Conservation (phyloP, 2,329 filamentous ascomycete species). For the Ophioceras dolichostomum region DNA sequence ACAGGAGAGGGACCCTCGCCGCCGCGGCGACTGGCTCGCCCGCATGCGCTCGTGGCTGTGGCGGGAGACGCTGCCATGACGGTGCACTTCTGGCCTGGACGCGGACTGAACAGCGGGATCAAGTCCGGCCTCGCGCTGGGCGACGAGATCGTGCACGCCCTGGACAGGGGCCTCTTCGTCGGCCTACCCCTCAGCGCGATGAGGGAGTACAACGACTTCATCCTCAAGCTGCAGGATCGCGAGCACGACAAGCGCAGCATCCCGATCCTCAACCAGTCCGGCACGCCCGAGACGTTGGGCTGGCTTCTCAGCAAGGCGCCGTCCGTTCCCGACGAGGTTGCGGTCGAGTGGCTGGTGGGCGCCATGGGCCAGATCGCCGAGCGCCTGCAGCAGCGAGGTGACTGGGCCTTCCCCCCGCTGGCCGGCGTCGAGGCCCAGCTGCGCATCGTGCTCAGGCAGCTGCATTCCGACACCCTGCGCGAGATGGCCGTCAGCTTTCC, state of each 20-base stretch:
- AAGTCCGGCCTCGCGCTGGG: conserved; percentile 21
- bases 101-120: conserved; percentile 22
- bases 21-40: conserved; percentile 13
- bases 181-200: conserved; percentile 17
- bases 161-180: conserved; percentile 16
- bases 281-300: conserved; percentile 19
- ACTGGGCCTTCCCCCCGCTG: conserved; percentile 17
- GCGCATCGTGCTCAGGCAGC: conserved; percentile 18
- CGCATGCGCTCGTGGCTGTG: conserved; percentile 19
- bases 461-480: conserved; percentile 15
- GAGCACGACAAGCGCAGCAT: conserved; percentile 24
- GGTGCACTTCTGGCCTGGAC: conserved; percentile 23
- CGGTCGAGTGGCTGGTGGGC: conserved; percentile 20
- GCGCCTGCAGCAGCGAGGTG: conserved; percentile 15
- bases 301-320: conserved; percentile 20
- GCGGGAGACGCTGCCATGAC: conserved; percentile 23
- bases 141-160: conserved; percentile 20
- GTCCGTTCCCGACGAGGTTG: conserved; percentile 18
- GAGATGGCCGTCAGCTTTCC: conserved; percentile 24
- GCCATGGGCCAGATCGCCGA: conserved; percentile 20
- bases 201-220: conserved; percentile 21
- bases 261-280: conserved; percentile 21
- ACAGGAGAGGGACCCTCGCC: conserved; percentile 12
- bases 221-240: conserved; percentile 19
- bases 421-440: conserved; percentile 18